Conservation (phyloP, 2,329 filamentous ascomycete species). For the Bipolaris sorokiniana region DNA sequence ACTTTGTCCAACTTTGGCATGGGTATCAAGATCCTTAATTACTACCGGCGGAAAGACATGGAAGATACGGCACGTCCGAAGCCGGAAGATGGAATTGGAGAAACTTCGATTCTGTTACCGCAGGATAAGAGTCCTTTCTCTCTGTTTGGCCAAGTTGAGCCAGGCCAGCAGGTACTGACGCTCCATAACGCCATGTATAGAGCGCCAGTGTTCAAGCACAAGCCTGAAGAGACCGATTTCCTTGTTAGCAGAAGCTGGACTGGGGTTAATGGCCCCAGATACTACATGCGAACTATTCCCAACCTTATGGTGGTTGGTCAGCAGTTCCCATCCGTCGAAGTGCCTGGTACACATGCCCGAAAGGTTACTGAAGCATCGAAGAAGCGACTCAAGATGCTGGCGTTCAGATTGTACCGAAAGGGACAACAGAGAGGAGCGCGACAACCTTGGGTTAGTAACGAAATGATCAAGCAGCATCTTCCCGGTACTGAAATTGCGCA, state of each 20-base stretch:
- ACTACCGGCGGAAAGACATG: slow-evolving; percentile 82
- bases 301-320: slow-evolving; percentile 92
- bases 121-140: slow-evolving; percentile 97
- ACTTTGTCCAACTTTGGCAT: slow-evolving; percentile 97
- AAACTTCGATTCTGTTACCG: slow-evolving; percentile 83
- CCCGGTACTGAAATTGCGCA: slow-evolving; percentile 93
- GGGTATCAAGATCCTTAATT: slow-evolving; percentile 95
- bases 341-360: slow-evolving; percentile 90
- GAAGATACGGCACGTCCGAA: slow-evolving; percentile 80
- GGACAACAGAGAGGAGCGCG: slow-evolving; percentile 72
- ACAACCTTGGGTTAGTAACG: slow-evolving; percentile 80
- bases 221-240: slow-evolving; percentile 79
- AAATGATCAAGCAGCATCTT: slow-evolving; percentile 70
- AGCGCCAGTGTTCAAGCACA: slow-evolving; percentile 90
- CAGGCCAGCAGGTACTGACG: slow-evolving; percentile 87
- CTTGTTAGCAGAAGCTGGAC: slow-evolving; percentile 83
- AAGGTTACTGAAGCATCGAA: slow-evolving; percentile 98
- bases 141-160: slow-evolving; percentile 90
- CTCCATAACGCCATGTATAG: slow-evolving; percentile 96
- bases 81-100: slow-evolving; percentile 73
- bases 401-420: slow-evolving; percentile 84
- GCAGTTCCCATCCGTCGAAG: slow-evolving; percentile 87
- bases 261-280: slow-evolving; percentile 75
- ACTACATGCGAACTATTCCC: slow-evolving; percentile 87
- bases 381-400: slow-evolving; percentile 94